Conservation (phyloP, 768 basidiomycete species). For the Rhizopogon vinicolor region DNA sequence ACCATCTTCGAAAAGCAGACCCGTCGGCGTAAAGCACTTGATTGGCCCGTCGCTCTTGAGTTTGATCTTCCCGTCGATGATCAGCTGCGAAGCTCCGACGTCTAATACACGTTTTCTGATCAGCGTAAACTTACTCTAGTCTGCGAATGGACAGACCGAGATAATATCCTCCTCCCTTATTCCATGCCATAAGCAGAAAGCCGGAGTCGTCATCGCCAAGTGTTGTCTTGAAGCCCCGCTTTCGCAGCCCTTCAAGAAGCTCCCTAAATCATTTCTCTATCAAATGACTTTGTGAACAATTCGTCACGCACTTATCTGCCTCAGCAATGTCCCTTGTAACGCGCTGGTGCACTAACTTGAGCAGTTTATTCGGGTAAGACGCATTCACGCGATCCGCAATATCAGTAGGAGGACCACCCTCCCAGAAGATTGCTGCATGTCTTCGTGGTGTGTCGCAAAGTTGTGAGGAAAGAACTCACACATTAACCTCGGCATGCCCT, state of each 20-base stretch:
- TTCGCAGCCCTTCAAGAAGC: conserved; percentile 52
- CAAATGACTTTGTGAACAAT: neutral
- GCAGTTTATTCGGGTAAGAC: conserved; percentile 36
- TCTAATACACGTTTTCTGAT: conserved; percentile 17
- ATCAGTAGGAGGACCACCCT: conserved; percentile 43
- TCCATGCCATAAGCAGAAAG: conserved; percentile 41
- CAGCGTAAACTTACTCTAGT: neutral
- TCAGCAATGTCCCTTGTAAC: conserved; percentile 42
- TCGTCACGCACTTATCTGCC: conserved; percentile 44
- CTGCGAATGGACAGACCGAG: conserved; percentile 37
- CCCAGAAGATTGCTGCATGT: conserved; percentile 29
- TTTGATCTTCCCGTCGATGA: conserved; percentile 45
- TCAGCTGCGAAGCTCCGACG: conserved; percentile 36
- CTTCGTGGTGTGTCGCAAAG: neutral
- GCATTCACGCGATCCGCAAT: conserved; percentile 51
- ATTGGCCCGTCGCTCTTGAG: conserved; percentile 40
- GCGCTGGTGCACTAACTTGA: conserved; percentile 30
- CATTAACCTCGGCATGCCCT: conserved; percentile 29
- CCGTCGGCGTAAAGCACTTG: conserved; percentile 31
- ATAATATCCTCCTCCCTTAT: conserved; percentile 61
- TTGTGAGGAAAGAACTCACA: conserved; percentile 15
- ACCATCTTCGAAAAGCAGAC: conserved; percentile 37
- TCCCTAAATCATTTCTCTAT: conserved; percentile 26
- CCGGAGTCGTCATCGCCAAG: conserved; percentile 50
- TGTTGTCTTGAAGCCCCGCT: conserved; percentile 53